These are phyloP conservation scores for Tilletia caries DNA, from an alignment of 1,284 basidiomycete species.

Conservation along the genomic window DNA sequence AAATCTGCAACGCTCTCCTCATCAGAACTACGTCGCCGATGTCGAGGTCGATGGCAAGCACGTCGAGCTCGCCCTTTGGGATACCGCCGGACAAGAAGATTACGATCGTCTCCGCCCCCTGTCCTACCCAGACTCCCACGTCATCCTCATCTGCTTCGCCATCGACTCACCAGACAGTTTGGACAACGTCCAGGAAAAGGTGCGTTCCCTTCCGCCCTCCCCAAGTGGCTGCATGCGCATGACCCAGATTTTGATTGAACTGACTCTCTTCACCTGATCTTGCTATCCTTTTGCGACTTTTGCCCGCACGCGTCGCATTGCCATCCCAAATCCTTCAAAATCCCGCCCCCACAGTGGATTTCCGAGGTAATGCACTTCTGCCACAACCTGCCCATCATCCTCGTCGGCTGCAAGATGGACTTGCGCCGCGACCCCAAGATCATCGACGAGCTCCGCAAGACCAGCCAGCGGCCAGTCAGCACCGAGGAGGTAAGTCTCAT, in stretches of 20 bases:
- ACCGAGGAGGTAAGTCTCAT: constrained; percentile 39
- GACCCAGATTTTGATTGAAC: too few relatives aligned
- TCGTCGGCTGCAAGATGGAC: constrained; percentile 76
- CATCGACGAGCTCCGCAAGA: constrained; percentile 54
- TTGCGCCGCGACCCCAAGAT: constrained; percentile 53
- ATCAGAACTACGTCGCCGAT: constrained; percentile 72
- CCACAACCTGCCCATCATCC: constrained; percentile 74
- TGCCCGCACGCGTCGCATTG: constrained; percentile 10
- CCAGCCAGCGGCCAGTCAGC: constrained; percentile 50
- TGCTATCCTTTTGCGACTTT: neutral
- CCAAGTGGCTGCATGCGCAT: neutral
- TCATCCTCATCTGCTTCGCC: constrained; percentile 89
- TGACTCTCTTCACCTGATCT: neutral
- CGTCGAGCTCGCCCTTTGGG: constrained; percentile 88
- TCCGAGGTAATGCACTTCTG: constrained; percentile 92
- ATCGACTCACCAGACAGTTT: constrained; percentile 87
- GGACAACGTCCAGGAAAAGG: constrained; percentile 95
- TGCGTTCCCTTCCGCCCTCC: constrained; percentile 39
- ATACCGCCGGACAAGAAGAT: constrained; percentile 87
- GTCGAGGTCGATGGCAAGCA: constrained; percentile 86
- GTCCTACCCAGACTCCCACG: constrained; percentile 85
- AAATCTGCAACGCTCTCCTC: neutral
- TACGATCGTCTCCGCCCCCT: constrained; percentile 61
- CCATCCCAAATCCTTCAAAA: neutral
- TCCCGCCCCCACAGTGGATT: constrained; percentile 69